These are phyloP conservation scores for Letharia lupina DNA, from an alignment of 495 filamentous ascomycete species.

Conservation along the genomic window DNA sequence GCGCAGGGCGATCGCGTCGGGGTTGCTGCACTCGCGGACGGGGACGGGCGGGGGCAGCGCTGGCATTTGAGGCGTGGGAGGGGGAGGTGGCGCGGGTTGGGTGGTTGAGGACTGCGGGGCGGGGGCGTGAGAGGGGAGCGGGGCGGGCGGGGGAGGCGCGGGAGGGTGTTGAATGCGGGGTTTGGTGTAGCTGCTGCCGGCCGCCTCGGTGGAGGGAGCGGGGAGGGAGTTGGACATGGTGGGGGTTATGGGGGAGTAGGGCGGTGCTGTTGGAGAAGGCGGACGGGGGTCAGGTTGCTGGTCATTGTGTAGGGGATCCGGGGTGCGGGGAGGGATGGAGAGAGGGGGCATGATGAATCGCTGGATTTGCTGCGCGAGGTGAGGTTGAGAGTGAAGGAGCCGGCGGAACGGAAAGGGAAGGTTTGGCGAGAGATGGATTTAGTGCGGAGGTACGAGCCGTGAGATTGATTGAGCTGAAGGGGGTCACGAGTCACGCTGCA, in stretches of 20 bases:
- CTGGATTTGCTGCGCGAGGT: not conserved
- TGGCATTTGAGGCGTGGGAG: not conserved
- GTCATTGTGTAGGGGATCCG: not conserved
- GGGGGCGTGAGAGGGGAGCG: not conserved
- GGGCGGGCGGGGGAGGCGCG: not conserved
- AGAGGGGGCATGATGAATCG: slow-evolving; percentile 2
- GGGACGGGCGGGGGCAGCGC: slow-evolving; percentile 45
- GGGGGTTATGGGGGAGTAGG: slow-evolving; percentile 27
- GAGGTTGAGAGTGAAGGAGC: not conserved
- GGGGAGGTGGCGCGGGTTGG: not conserved
- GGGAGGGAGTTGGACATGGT: slow-evolving; percentile 22
- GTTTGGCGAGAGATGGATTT: slow-evolving; percentile 7
- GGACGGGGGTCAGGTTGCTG: slow-evolving; percentile 3
- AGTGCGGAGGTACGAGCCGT: not conserved
- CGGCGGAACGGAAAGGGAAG: not conserved
- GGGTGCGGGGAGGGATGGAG: not conserved
- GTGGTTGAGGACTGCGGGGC: not conserved
- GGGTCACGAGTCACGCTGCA: not conserved
- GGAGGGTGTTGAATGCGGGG: not conserved
- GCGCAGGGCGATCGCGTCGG: slow-evolving; percentile 74
- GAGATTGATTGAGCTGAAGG: not conserved
- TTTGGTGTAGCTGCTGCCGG: not conserved
- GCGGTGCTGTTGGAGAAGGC: slow-evolving; percentile 22
- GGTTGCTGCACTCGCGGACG: slow-evolving; percentile 67
- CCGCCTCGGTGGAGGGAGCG: not conserved